Percentiles rank a stretch among this genome's conserved stretches.
phyloP scores from a whole-genome alignment of 2,329 filamentous ascomycete genomes.

The Parascedosporium putredinis region DNA sequence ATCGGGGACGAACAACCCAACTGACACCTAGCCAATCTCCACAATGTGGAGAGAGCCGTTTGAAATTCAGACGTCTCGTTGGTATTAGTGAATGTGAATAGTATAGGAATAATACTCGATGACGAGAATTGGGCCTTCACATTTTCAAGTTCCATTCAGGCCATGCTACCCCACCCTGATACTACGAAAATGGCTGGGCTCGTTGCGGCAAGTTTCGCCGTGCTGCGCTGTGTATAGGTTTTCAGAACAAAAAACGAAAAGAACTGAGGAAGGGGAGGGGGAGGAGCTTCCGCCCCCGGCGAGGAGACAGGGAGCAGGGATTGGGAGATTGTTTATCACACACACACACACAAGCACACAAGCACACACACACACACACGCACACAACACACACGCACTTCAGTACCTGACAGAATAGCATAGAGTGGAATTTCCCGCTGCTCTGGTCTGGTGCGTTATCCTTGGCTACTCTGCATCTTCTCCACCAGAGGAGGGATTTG shows the following conservation, averaged over 20 bases:
- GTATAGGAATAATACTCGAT: too few species aligned
- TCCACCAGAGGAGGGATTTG: too few species aligned
- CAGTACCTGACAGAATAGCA: too few species aligned
- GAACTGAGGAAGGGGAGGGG: too few species aligned
- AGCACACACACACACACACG: not conserved
- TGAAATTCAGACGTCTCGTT: not conserved
- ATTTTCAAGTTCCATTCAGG: not conserved
- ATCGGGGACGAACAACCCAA: not conserved
- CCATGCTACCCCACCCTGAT: not conserved
- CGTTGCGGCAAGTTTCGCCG: not conserved
- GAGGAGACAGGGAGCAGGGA: not conserved
- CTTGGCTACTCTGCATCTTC: too few species aligned
- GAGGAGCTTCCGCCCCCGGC: not conserved
- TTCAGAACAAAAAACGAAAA: too few species aligned
- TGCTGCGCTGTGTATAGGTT: not conserved
- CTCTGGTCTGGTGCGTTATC: too few species aligned
- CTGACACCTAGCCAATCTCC: not conserved
- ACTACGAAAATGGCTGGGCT: not conserved
- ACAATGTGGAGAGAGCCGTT: not conserved
- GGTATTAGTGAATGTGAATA: too few species aligned
- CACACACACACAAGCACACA: not conserved
- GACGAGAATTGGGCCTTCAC: not conserved
- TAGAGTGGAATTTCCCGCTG: too few species aligned
- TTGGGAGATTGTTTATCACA: not conserved
- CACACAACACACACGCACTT: too few species aligned